phyloP scores from a whole-genome alignment of 2,329 filamentous ascomycete species.

The Zymoseptoria ardabiliae region DNA sequence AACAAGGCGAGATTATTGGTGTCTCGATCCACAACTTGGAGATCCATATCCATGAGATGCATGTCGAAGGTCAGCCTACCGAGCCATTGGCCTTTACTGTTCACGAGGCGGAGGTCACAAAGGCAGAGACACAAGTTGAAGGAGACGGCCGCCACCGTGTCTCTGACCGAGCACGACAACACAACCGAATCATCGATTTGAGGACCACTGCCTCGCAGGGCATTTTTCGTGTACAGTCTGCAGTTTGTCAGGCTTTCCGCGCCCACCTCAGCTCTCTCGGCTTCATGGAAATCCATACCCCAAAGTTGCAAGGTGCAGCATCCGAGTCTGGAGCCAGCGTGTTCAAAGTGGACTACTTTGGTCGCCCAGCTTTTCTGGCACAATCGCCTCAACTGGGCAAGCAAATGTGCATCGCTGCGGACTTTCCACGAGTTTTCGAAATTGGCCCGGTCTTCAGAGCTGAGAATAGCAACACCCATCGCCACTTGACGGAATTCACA shows the following conservation, averaged over 20 bases:
- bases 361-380: slow-evolving; percentile 75
- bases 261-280: slow-evolving; percentile 63
- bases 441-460: slow-evolving; percentile 86
- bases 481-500: slow-evolving; percentile 90
- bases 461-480: slow-evolving; percentile 91
- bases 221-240: slow-evolving; percentile 80
- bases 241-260: slow-evolving; percentile 73
- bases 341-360: slow-evolving; percentile 89
- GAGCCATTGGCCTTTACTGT: slow-evolving; percentile 62
- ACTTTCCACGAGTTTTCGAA: slow-evolving; percentile 85
- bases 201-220: slow-evolving; percentile 80
- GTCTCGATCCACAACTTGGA: slow-evolving; percentile 71
- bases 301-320: slow-evolving; percentile 81
- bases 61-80: slow-evolving; percentile 54
- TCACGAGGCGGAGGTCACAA: slow-evolving; percentile 60
- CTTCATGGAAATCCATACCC: slow-evolving; percentile 91
- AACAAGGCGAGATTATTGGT: slow-evolving; percentile 61
- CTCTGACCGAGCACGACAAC: slow-evolving; percentile 64
- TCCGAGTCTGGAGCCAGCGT: slow-evolving; percentile 89
- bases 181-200: slow-evolving; percentile 75
- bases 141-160: slow-evolving; percentile 54
- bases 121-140: slow-evolving; percentile 49
- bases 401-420: slow-evolving; percentile 84
- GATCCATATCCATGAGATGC: slow-evolving; percentile 59
- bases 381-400: slow-evolving; percentile 90